Percentiles rank a stretch among this genome's conserved stretches.
Conservation (phyloP, 1,284 basidiomycete species). For the Mycena sp. region DNA sequence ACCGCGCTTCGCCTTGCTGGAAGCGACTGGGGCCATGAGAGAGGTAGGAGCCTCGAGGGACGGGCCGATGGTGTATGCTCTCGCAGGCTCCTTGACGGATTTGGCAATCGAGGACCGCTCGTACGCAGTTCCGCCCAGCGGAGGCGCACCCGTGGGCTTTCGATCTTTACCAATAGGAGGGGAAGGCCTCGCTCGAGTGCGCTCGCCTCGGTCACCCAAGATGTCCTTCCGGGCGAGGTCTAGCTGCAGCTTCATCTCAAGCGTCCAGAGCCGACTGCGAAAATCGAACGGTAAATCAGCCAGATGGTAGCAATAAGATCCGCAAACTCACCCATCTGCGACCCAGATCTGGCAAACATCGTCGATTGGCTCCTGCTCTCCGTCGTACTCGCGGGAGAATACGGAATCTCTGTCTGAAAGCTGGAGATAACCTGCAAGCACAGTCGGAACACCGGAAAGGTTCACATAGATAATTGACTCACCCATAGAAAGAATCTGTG, state of each 20-base stretch:
- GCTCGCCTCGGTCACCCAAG: not conserved
- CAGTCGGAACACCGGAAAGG: not conserved
- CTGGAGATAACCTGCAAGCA: not conserved
- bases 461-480: not conserved
- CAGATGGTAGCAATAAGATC: not conserved
- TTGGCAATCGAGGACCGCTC: not conserved
- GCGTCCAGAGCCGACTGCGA: not conserved
- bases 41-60: conserved; percentile 1
- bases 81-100: not conserved
- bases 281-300: too few species aligned
- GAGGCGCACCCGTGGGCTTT: not conserved
- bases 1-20: not conserved
- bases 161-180: not conserved
- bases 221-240: not conserved
- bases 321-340: not conserved
- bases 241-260: not conserved
- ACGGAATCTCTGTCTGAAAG: not conserved
- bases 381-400: not conserved
- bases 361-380: not conserved
- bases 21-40: not conserved
- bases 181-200: not conserved
- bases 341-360: conserved; percentile 10
- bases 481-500: not conserved
- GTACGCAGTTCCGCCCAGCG: conserved; percentile 7
- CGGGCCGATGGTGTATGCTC: conserved; percentile 1